A percentile compares a stretch with the other conserved stretches of the same genome.
Evolutionary conservation across 225 moss, liverwort and hornwort species (phyloP).

Genomic region (Lunularia cruciata): DNA sequence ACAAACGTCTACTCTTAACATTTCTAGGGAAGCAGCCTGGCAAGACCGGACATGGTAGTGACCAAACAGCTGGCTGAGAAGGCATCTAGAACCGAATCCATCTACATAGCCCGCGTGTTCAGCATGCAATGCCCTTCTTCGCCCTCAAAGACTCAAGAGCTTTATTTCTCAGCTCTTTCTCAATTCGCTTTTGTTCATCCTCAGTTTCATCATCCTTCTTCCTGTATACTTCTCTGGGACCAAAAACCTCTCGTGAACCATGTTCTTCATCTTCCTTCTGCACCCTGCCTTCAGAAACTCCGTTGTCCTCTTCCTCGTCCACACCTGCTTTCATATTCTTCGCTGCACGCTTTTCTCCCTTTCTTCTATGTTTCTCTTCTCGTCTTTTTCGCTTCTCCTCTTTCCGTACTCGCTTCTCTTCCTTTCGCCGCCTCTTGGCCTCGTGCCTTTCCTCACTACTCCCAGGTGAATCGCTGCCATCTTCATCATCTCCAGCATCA

Average conservation of each 20-base stretch:
- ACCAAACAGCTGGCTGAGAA: slow-evolving; percentile 50
- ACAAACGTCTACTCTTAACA: slow-evolving; percentile 25
- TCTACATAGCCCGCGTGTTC: slow-evolving; percentile 39
- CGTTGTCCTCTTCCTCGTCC: slow-evolving; percentile 50
- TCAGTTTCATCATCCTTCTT: slow-evolving; percentile 69
- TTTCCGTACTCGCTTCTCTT: slow-evolving; percentile 74
- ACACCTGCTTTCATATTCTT: slow-evolving; percentile 41
- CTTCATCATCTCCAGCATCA: slow-evolving; percentile 53
- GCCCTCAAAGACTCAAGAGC: slow-evolving; percentile 92
- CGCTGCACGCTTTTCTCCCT: slow-evolving; percentile 67
- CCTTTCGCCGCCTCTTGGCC: slow-evolving; percentile 70
- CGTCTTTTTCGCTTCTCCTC: slow-evolving; percentile 83
- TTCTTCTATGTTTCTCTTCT: slow-evolving; percentile 80
- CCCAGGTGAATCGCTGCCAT: slow-evolving; percentile 62
- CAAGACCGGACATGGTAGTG: slow-evolving; percentile 36
- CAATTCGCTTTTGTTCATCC: slow-evolving; percentile 88
- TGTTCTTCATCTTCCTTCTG: slow-evolving; percentile 35
- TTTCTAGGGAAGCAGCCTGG: slow-evolving; percentile 19
- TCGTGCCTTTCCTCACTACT: slow-evolving; percentile 69
- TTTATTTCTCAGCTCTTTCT: slow-evolving; percentile 81
- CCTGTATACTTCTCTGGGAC: slow-evolving; percentile 48
- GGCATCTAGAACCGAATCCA: slow-evolving; percentile 33
- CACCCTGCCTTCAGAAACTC: slow-evolving; percentile 27
- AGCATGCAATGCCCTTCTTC: slow-evolving; percentile 89
- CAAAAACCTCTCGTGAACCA: slow-evolving; percentile 36